These are phyloP conservation scores for Craterostigma plantagineum DNA, from an alignment of 257 asterid species.

Conservation along the genomic window DNA sequence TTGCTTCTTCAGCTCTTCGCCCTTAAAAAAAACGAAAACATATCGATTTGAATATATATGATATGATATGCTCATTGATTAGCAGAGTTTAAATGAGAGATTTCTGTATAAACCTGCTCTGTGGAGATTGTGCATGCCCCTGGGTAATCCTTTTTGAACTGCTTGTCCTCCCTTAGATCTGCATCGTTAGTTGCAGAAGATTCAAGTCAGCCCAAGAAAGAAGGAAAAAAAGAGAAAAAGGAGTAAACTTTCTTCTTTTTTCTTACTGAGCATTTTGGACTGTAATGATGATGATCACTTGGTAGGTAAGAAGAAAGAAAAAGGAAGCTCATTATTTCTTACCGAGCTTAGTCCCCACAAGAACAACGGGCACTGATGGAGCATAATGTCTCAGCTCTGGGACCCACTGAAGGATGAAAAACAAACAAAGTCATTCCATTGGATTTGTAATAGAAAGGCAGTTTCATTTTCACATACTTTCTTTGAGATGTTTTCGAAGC, in stretches of 20 bases:
- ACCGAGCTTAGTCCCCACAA: conserved; percentile 85
- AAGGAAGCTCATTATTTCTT: conserved; percentile 11
- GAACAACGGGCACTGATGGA: conserved; percentile 73
- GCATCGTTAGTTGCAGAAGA: conserved; percentile 5
- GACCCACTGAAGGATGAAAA: conserved; percentile 51
- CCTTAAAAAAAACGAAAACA: conserved; percentile 15
- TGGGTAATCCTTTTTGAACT: conserved; percentile 70
- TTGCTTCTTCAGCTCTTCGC: conserved; percentile 50
- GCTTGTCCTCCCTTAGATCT: conserved; percentile 75
- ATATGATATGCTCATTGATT: no score
- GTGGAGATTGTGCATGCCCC: conserved; percentile 69
- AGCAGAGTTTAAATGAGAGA: no score
- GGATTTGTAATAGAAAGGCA: no score
- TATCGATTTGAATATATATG: no score
- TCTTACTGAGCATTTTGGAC: no score
- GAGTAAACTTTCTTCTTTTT: conserved; percentile 15
- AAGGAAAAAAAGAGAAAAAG: not conserved
- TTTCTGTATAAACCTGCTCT: conserved; percentile 33
- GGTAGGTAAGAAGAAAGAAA: conserved; percentile 19
- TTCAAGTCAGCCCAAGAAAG: not conserved
- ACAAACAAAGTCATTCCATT: conserved; percentile 19
- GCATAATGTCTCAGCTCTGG: conserved; percentile 87
- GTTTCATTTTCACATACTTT: no score
- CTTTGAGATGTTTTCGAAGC: conserved; percentile 73
- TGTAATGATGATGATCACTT: no score